These are phyloP conservation scores for Phellopilus nigrolimitatus DNA, from an alignment of 1,284 basidiomycete species.

Conservation along the genomic window DNA sequence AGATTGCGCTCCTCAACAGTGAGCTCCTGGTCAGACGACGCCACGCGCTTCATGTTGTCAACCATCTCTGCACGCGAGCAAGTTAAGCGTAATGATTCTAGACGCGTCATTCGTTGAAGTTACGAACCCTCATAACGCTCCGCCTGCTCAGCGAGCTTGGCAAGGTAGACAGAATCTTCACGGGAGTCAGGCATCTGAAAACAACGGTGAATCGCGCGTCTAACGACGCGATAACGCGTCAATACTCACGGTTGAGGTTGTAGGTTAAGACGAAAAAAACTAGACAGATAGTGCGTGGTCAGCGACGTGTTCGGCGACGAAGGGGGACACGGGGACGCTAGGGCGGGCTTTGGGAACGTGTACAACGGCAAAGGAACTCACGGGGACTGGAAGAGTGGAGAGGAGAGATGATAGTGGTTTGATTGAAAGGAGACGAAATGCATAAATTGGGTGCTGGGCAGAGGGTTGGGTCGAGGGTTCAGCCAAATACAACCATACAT, in stretches of 20 bases:
- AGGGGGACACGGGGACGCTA: conserved; percentile 29
- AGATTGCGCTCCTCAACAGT: conserved; percentile 99
- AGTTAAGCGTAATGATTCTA: conserved; percentile 21
- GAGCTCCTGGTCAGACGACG: conserved; percentile 95
- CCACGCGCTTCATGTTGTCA: conserved; percentile 98
- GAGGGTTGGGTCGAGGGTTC: conserved; percentile 34
- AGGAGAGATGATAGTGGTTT: conserved; percentile 44
- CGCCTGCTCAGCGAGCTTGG: conserved; percentile 98
- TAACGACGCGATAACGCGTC: conserved; percentile 31
- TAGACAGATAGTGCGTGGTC: conserved; percentile 24
- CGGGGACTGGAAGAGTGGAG: conserved; percentile 27
- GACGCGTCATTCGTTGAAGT: conserved; percentile 17
- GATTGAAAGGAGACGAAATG: conserved; percentile 38
- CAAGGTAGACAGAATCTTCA: conserved; percentile 98
- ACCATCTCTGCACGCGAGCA: conserved; percentile 79
- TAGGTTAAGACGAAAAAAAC: conserved; percentile 5
- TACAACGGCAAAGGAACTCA: conserved; percentile 28
- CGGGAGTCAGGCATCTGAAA: conserved; percentile 78
- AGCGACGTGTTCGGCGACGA: conserved; percentile 28
- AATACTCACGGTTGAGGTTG: conserved; percentile 10
- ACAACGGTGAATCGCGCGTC: conserved; percentile 19
- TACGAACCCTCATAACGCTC: conserved; percentile 95
- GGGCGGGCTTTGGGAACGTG: conserved; percentile 22
- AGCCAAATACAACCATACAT: conserved; percentile 14
- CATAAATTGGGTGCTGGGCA: conserved; percentile 47